Base-by-base conservation (phyloP, 148 eudicot genomes). In the Cornus suecica region DNA sequence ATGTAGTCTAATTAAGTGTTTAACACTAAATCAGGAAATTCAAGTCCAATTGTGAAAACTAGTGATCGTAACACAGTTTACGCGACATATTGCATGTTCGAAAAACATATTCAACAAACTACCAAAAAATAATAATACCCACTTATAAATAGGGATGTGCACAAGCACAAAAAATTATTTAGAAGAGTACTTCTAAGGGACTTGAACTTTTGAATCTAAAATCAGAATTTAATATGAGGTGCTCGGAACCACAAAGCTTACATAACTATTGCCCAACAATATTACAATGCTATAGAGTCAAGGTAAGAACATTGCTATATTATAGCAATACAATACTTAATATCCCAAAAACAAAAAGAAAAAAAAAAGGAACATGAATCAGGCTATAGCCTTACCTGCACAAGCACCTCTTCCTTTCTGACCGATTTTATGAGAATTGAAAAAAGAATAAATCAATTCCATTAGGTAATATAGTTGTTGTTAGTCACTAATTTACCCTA, bases 381-480 rank as follows among this genome's bases (percentile, higher is more conserved):
- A n/a, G n/a, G n/a, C n/a, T n/a, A n/a, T n/a, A n/a, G n/a, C n/a
- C n/a, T n/a, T 88, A 94, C 98, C 98, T 94, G 97, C 81, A 94
- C 98, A 71, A 89, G 84, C 77, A 92, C 88, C 80, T 94, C 97
- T 65, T 88, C 77, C 78, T 73, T 81, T 80, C 92, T 85, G 16
- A 82, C 97, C 73, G 91, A 86, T 76, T 88, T 92, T 75, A 94
- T 89, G 60, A 94, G 90, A 76, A 95, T 78, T 64, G 99, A 95
- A 78, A 95, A 92, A 42, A 95, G 87, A 97, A 94, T 62, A 94
- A 88, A 84, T 94, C 94, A 84, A 94, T 91, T n/a, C 85, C 82
- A 27, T 84, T 86, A 22, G 94, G 92, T 74, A 94, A 84, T 66
- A 94, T 78, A 9, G 98, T 94, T 24, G 98, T n/a, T n/a, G n/a